Evolutionary conservation across 2,329 filamentous ascomycete species (phyloP).

Genomic region (Eutypella sp.): DNA sequence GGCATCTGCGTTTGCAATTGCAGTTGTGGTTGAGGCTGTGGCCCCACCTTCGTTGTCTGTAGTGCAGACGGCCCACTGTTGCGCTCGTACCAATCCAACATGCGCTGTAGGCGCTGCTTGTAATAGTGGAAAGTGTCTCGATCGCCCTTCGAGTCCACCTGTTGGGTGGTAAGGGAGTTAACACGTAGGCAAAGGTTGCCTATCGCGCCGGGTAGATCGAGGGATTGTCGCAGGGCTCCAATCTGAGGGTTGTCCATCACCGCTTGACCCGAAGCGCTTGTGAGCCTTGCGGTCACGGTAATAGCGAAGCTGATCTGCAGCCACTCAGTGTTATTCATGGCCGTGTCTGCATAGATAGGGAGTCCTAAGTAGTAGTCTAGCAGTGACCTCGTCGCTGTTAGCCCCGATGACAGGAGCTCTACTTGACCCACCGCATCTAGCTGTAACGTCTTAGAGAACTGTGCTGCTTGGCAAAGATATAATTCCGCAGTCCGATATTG

Average conservation of each 20-base stretch:
- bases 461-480: constrained; percentile 33
- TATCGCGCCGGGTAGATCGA: constrained; percentile 1
- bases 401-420: constrained; percentile 11
- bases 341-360: constrained; percentile 28
- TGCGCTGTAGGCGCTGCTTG: constrained; percentile 4
- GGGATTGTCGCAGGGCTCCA: neutral
- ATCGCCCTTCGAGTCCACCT: constrained; percentile 3
- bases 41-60: no score
- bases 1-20: no score
- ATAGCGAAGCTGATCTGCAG: constrained; percentile 31
- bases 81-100: constrained; percentile 5
- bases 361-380: constrained; percentile 29
- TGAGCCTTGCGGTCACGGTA: constrained; percentile 2
- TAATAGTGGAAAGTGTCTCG: constrained; percentile 5
- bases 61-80: no score
- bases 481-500: constrained; percentile 34
- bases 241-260: neutral
- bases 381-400: constrained; percentile 18
- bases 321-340: constrained; percentile 34
- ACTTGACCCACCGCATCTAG: constrained; percentile 5
- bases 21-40: no score
- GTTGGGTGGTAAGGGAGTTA: constrained; percentile 1
- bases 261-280: constrained; percentile 6
- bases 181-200: constrained; percentile 1
- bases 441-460: constrained; percentile 23